These are phyloP conservation scores for Boletus speciosus DNA, from an alignment of 768 basidiomycete genomes.

Conservation along the genomic window DNA sequence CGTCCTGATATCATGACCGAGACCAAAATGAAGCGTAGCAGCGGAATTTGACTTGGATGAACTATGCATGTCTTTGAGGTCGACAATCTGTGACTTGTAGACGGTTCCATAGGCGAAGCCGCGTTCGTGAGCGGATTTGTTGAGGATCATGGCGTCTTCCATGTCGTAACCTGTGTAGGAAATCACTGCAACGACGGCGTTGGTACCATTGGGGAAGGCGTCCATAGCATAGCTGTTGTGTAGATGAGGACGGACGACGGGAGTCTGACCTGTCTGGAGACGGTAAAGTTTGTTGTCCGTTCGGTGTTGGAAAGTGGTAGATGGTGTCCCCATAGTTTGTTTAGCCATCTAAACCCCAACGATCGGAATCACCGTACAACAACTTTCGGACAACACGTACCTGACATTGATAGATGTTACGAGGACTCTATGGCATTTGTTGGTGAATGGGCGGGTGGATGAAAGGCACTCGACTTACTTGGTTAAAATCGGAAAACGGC, in stretches of 20 bases:
- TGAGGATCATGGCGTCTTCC: slow-evolving; percentile 99
- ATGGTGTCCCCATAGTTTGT: slow-evolving; percentile 99
- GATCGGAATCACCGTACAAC: slow-evolving; percentile 4
- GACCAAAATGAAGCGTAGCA: slow-evolving; percentile 85
- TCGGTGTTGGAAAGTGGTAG: slow-evolving; percentile 84
- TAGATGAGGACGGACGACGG: slow-evolving; percentile 86
- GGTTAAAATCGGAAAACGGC: slow-evolving; percentile 99
- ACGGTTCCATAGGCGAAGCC: slow-evolving; percentile 96
- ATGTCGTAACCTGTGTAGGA: slow-evolving; percentile 99
- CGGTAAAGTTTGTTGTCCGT: slow-evolving; percentile 99
- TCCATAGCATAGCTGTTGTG: slow-evolving; percentile 98
- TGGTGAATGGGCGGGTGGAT: neutral
- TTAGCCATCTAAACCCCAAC: slow-evolving; percentile 84
- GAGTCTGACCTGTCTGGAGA: slow-evolving; percentile 91
- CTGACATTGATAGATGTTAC: slow-evolving; percentile 94
- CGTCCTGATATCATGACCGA: slow-evolving; percentile 69
- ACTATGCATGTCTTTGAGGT: slow-evolving; percentile 78
- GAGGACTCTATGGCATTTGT: slow-evolving; percentile 56
- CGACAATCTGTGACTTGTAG: slow-evolving; percentile 91
- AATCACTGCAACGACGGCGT: slow-evolving; percentile 98
- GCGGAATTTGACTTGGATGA: slow-evolving; percentile 51
- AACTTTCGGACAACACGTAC: slow-evolving; percentile 35
- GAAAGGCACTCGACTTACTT: slow-evolving; percentile 48
- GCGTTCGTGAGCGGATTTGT: slow-evolving; percentile 97
- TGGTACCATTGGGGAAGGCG: slow-evolving; percentile 96